A percentile compares a stretch with the other conserved stretches of the same genome.
Evolutionary conservation across 208 protist genomes (phyloP).

Genomic region (Leishmania braziliensis): DNA sequence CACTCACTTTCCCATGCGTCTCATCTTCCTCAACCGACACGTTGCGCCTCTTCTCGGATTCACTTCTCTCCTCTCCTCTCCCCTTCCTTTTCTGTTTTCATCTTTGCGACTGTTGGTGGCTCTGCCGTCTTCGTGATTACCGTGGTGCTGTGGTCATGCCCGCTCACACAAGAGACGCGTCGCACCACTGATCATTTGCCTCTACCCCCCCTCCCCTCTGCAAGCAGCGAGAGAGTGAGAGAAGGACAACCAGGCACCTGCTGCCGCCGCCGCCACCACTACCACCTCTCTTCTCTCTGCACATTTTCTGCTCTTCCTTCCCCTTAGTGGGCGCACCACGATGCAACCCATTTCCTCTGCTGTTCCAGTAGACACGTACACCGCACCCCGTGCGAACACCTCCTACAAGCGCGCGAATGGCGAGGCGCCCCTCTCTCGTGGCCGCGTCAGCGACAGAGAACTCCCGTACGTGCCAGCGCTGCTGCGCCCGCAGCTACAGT

Average conservation of each 20-base stretch:
- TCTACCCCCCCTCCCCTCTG: background rate
- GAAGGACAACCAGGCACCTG: background rate
- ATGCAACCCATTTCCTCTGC: conserved; percentile 24
- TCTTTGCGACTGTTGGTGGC: background rate
- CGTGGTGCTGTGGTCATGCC: background rate
- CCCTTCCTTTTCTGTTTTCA: background rate
- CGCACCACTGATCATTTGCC: background rate
- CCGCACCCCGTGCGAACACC: conserved; percentile 13
- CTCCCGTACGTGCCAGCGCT: conserved; percentile 36
- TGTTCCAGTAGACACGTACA: conserved; percentile 31
- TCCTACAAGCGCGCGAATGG: conserved; percentile 29
- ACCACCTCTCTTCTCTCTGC: background rate
- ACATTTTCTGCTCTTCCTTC: background rate
- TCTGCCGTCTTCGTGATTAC: background rate
- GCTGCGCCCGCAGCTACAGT: conserved; percentile 49
- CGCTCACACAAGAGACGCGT: background rate
- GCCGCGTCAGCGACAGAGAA: background rate
- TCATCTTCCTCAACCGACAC: background rate
- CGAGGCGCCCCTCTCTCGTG: conserved; percentile 13
- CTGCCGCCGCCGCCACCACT: background rate
- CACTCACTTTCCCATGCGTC: background rate
- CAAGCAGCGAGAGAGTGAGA: background rate
- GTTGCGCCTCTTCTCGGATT: background rate
- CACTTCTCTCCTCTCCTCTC: background rate
- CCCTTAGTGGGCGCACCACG: background rate